Evolutionary conservation across 345 rosid species (phyloP).

Genomic region (Euphorbia peplus): DNA sequence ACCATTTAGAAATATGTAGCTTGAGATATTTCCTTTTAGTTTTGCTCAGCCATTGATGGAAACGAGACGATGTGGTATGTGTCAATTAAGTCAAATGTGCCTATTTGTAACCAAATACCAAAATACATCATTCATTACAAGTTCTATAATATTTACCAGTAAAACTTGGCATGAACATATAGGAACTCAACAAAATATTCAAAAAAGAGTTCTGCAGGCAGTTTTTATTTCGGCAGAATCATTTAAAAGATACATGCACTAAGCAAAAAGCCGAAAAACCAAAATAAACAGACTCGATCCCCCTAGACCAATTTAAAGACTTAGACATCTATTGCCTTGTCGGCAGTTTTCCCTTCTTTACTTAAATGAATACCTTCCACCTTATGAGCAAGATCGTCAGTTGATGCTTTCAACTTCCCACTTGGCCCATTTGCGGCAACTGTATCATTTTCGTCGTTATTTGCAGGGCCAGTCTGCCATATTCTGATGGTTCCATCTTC

Average conservation of each 20-base stretch:
- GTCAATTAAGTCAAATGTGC: too few relatives aligned
- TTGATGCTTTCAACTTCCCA: constrained; percentile 20
- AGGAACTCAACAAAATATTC: not conserved
- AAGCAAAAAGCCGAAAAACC: constrained; percentile 8
- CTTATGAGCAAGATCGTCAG: constrained; percentile 26
- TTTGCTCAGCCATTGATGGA: too few relatives aligned
- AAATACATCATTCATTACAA: not conserved
- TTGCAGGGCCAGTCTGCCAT: constrained; percentile 49
- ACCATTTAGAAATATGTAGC: too few relatives aligned
- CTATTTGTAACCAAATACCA: too few relatives aligned
- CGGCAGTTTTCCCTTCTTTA: constrained; percentile 18
- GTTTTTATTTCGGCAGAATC: constrained; percentile 10
- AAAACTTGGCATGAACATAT: not conserved
- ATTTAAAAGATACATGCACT: not conserved
- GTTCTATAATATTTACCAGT: not conserved
- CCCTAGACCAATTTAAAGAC: not conserved
- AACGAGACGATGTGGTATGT: too few relatives aligned
- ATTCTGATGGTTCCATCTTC: constrained; percentile 89
- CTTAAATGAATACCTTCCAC: constrained; percentile 25
- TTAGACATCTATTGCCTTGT: constrained; percentile 12
- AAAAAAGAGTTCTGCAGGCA: not conserved
- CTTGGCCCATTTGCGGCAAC: constrained; percentile 13
- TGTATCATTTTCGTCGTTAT: constrained; percentile 19
- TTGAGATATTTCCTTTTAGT: too few relatives aligned
- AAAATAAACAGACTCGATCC: too few relatives aligned